Base-by-base conservation (phyloP, 139 green algal species). In the Chlamydomonas schloesseri region DNA sequence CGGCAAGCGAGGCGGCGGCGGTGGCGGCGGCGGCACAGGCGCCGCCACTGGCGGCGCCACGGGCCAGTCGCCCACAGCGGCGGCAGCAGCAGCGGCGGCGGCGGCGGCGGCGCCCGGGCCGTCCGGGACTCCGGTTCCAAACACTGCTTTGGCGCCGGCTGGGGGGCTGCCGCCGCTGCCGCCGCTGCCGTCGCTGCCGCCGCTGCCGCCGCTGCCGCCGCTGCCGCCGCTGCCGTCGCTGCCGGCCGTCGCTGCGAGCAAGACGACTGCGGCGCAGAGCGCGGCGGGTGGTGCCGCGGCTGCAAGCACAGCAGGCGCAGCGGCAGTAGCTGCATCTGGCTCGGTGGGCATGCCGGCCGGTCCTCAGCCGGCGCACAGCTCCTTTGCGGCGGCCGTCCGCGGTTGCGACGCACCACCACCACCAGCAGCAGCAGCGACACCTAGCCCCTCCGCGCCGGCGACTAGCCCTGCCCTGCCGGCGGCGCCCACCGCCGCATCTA, bases 331-430 rank as follows among this genome's bases (percentile, higher is more conserved):
- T 5, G 17, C 62, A 17, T 31, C 62, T 14, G 62, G 26, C 5
- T 14, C 62, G 28, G 62, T 31, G 31, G 31, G 5, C 24, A 15
- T 58, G 58, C 34, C 58, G n/a, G 5, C 36, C 46, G n/a, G 8
- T 37, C n/a, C 42, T 50, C 42, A 50, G 42, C 64, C 14, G 64
- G n/a, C 64, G 17, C 60, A 28, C 36, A 34, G 53, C 24, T 85
- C 79, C 0, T 85, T 85, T 47, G 79, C 79, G n/a, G 79, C 79
- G 10, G 79, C 79, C 24, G 79, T 85, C 31, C 42, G 42, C 8
- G 42, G 42, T 8, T 50, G 42, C 42, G 42, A 50, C 42, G 42
- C 42, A 8, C 42, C 42, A n/a, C n/a, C n/a, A n/a, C n/a, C n/a
- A n/a, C n/a, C n/a, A n/a, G n/a, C n/a, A n/a, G n/a, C n/a, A n/a